Percentiles rank a stretch among this genome's conserved stretches.
Evolutionary conservation across 208 protist genomes (phyloP).

Genomic region (Trypanosoma boissoni): DNA sequence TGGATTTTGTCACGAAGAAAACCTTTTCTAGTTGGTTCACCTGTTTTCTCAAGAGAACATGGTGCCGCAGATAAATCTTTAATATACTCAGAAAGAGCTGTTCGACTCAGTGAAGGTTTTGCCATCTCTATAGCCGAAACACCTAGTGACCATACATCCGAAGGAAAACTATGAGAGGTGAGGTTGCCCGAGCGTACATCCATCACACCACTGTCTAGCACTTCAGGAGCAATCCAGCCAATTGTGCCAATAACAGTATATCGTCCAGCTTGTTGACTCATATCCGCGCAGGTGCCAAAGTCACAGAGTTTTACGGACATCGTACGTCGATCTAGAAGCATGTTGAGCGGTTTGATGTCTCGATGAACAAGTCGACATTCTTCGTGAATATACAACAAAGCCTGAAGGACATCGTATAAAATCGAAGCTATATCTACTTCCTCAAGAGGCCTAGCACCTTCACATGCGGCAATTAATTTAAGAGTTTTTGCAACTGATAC

Average conservation of each 20-base stretch:
- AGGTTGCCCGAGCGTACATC: conserved; percentile 32
- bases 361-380: conserved; percentile 46
- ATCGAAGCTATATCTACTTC: conserved; percentile 57
- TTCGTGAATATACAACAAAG: conserved; percentile 72
- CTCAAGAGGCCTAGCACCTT: conserved; percentile 22
- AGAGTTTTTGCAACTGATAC: conserved; percentile 31
- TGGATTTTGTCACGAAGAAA: conserved; percentile 22
- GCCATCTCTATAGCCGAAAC: conserved; percentile 49
- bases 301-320: conserved; percentile 45
- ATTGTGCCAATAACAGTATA: conserved; percentile 54
- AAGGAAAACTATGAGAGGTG: conserved; percentile 29
- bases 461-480: conserved; percentile 12
- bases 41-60: conserved; percentile 24
- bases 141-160: conserved; percentile 63
- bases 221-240: conserved; percentile 51
- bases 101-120: conserved; percentile 1
- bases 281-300: conserved; percentile 60
- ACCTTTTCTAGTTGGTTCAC: conserved; percentile 11
- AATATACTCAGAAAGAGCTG: conserved; percentile 25
- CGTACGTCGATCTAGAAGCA: conserved; percentile 38
- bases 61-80: conserved; percentile 24
- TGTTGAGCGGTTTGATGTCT: conserved; percentile 59
- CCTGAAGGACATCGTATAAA: conserved; percentile 45
- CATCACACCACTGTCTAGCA: conserved; percentile 39
- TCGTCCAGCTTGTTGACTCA: conserved; percentile 23